phyloP scores from a whole-genome alignment of 768 basidiomycete genomes.

The Leucosporidium scottii region DNA sequence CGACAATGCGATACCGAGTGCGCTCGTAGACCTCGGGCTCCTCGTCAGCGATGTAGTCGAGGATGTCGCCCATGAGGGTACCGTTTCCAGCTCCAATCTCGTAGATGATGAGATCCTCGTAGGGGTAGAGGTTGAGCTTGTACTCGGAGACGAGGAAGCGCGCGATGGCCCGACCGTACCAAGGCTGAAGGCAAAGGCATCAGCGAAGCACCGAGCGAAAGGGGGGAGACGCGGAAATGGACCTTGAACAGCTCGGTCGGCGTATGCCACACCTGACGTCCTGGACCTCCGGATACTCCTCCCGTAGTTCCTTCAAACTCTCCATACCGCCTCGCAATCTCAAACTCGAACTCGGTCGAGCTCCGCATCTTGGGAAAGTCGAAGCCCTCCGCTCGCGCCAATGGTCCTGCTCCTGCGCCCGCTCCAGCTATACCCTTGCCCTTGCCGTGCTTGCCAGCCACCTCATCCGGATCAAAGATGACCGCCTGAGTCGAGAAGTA shows the following conservation, averaged over 20 bases:
- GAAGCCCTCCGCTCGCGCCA: conserved; percentile 44
- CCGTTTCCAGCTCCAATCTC: conserved; percentile 98
- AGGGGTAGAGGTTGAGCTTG: conserved; percentile 73
- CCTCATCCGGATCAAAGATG: conserved; percentile 56
- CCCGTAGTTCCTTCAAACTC: conserved; percentile 54
- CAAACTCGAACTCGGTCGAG: conserved; percentile 68
- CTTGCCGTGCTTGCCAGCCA: conserved; percentile 43
- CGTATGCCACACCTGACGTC: conserved; percentile 95
- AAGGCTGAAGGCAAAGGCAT: not conserved
- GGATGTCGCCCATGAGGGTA: conserved; percentile 79
- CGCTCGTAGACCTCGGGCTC: conserved; percentile 87
- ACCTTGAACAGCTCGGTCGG: conserved; percentile 98
- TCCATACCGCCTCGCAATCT: conserved; percentile 68
- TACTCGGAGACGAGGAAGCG: conserved; percentile 85
- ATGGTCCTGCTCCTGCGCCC: not conserved
- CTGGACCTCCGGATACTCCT: conserved; percentile 54
- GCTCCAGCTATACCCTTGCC: conserved; percentile 1
- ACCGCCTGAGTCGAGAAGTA: conserved; percentile 91
- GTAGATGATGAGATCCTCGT: conserved; percentile 91
- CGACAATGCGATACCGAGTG: conserved; percentile 87
- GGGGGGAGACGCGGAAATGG: conserved; percentile 30
- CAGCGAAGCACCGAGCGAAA: conserved; percentile 3
- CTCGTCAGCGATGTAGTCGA: conserved; percentile 69
- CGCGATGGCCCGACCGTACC: conserved; percentile 80
- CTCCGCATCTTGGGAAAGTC: conserved; percentile 64